Evolutionary conservation across 2,329 filamentous ascomycete species (phyloP).

Genomic region (Thyridium curvatum): DNA sequence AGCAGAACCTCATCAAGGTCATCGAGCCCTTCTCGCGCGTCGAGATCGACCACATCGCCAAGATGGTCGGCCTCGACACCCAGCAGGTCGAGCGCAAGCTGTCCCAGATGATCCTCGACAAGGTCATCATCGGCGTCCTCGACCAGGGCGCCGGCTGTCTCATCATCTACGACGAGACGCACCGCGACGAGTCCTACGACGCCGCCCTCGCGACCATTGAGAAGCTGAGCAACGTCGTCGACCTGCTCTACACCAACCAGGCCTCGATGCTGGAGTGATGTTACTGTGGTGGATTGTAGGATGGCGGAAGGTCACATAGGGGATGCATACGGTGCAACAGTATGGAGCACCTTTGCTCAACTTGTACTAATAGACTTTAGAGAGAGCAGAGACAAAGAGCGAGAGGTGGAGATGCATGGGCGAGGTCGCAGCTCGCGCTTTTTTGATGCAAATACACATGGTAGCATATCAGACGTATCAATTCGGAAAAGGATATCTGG

Average conservation of each 20-base stretch:
- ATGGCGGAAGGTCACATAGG: neutral
- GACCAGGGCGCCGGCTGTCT: constrained; percentile 97
- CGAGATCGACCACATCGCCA: constrained; percentile 93
- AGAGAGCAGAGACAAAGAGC: neutral
- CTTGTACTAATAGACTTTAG: neutral
- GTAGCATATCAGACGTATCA: too few relatives aligned
- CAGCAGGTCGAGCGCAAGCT: constrained; percentile 97
- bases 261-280: constrained; percentile 84
- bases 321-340: neutral
- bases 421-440: too few relatives aligned
- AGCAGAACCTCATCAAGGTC: constrained; percentile 99
- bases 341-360: constrained; percentile 1
- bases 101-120: constrained; percentile 99
- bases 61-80: constrained; percentile 94
- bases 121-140: constrained; percentile 94
- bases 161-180: constrained; percentile 93
- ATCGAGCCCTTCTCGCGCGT: constrained; percentile 98
- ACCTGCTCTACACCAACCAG: constrained; percentile 96
- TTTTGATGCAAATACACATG: neutral
- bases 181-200: constrained; percentile 90
- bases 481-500: too few relatives aligned
- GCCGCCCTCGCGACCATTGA: constrained; percentile 91
- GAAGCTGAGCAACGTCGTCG: constrained; percentile 94
- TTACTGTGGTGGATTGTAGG: neutral
- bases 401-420: too few relatives aligned